These are phyloP conservation scores for Juncus effusus DNA, from an alignment of 176 grass and related monocot genomes.

Conservation along the genomic window DNA sequence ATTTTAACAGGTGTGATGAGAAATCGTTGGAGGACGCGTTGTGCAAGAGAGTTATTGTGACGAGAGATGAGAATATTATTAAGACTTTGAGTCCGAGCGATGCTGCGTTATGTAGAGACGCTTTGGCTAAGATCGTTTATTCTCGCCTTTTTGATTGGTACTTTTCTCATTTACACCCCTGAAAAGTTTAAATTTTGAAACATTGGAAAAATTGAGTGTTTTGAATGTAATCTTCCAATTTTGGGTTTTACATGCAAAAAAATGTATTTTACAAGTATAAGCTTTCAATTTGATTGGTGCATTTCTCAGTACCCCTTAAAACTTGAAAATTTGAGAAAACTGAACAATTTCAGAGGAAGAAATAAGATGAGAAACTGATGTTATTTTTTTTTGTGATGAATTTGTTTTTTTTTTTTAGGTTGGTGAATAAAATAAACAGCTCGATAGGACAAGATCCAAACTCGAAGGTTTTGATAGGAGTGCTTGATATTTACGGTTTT, in stretches of 20 bases:
- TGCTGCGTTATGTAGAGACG: slow-evolving; percentile 82
- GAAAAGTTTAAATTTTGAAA: too few species aligned
- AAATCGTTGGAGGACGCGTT: slow-evolving; percentile 85
- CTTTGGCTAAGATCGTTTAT: slow-evolving; percentile 91
- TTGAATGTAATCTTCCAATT: neutral
- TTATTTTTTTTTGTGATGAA: slow-evolving; percentile 6
- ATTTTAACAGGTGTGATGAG: slow-evolving; percentile 72
- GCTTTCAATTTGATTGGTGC: too few species aligned
- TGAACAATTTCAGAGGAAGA: too few species aligned
- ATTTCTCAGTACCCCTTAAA: too few species aligned
- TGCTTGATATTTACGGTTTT: slow-evolving; percentile 98
- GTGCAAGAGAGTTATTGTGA: slow-evolving; percentile 86
- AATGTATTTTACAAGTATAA: too few species aligned
- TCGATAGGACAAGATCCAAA: slow-evolving; percentile 97
- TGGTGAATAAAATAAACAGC: slow-evolving; percentile 90
- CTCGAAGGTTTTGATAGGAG: slow-evolving; percentile 87
- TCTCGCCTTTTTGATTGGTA: slow-evolving; percentile 95
- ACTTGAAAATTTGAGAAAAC: too few species aligned
- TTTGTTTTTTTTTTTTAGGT: slow-evolving; percentile 43
- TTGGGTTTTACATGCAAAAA: too few species aligned
- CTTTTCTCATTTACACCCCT: slow-evolving; percentile 17
- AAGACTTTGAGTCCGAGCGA: slow-evolving; percentile 69
- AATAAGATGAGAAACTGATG: neutral
- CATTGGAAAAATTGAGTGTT: too few species aligned
- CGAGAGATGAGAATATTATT: slow-evolving; percentile 88